Evolutionary conservation across 495 filamentous ascomycete species (phyloP).

Genomic region (Cryomyces minteri): DNA sequence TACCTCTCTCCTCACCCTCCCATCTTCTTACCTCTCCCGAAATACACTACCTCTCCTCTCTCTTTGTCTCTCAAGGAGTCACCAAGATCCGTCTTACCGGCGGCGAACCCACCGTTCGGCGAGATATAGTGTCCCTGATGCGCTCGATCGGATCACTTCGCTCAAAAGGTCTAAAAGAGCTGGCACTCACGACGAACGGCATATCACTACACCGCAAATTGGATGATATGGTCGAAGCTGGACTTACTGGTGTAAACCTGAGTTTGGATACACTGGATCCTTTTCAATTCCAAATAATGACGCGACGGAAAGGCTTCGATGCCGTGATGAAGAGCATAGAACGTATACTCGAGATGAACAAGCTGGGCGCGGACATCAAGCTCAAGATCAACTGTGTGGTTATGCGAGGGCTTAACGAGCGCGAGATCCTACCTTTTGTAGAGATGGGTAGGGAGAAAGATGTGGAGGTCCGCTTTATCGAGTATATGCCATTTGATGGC

Average conservation of each 20-base stretch:
- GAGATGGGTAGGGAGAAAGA: slow-evolving; percentile 76
- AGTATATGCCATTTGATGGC: slow-evolving; percentile 98
- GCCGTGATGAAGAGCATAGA: slow-evolving; percentile 83
- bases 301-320: slow-evolving; percentile 68
- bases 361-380: slow-evolving; percentile 60
- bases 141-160: slow-evolving; percentile 67
- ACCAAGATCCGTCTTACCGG: slow-evolving; percentile 91
- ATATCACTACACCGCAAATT: slow-evolving; percentile 79
- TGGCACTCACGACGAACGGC: slow-evolving; percentile 92
- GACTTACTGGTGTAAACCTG: slow-evolving; percentile 81
- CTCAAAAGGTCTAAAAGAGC: slow-evolving; percentile 54
- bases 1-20: slow-evolving; percentile 62
- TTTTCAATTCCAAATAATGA: slow-evolving; percentile 93
- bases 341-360: slow-evolving; percentile 71
- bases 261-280: slow-evolving; percentile 89
- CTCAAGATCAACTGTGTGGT: slow-evolving; percentile 94
- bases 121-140: slow-evolving; percentile 82
- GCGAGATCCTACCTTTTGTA: slow-evolving; percentile 79
- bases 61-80: slow-evolving; percentile 92
- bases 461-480: slow-evolving; percentile 94
- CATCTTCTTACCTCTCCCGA: slow-evolving; percentile 84
- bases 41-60: slow-evolving; percentile 70
- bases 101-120: slow-evolving; percentile 83
- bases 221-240: slow-evolving; percentile 81
- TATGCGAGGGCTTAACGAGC: slow-evolving; percentile 85